phyloP scores from a whole-genome alignment of 257 asterid genomes.

The Rubia yunnanensis region DNA sequence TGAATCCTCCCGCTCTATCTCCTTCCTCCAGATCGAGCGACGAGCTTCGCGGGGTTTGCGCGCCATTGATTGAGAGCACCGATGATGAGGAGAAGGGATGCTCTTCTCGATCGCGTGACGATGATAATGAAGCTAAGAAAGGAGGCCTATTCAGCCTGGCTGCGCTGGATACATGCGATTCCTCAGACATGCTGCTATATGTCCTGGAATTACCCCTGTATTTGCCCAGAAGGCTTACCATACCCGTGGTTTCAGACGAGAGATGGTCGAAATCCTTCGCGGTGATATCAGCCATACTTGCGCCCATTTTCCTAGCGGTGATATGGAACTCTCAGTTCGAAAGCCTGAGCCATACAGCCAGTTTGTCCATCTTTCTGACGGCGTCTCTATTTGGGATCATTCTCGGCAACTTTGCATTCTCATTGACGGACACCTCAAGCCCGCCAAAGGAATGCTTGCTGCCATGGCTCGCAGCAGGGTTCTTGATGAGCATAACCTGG shows the following conservation, averaged over 20 bases:
- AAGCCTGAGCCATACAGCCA: not conserved
- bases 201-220: constrained; percentile 51
- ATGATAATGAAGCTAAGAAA: not conserved
- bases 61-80: constrained; percentile 31
- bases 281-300: constrained; percentile 30
- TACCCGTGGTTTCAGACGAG: constrained; percentile 49
- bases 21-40: constrained; percentile 11
- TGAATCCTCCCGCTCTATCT: not conserved
- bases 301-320: constrained; percentile 43
- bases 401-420: constrained; percentile 32
- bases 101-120: not conserved
- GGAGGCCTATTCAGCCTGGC: not conserved
- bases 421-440: constrained; percentile 27
- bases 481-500: constrained; percentile 70
- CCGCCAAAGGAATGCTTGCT: constrained; percentile 51
- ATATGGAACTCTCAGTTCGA: constrained; percentile 25
- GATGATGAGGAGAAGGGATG: constrained; percentile 37
- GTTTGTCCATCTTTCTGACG: constrained; percentile 15
- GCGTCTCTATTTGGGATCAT: constrained; percentile 28
- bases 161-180: not conserved
- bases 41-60: constrained; percentile 11
- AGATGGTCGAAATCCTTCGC: constrained; percentile 65
- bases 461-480: constrained; percentile 60
- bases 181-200: constrained; percentile 8
- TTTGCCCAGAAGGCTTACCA: constrained; percentile 67